Evolutionary conservation across 2,329 filamentous ascomycete genomes (phyloP), one percentile per base, ranked within the genome.

Genomic region (Fusarium poae): DNA sequence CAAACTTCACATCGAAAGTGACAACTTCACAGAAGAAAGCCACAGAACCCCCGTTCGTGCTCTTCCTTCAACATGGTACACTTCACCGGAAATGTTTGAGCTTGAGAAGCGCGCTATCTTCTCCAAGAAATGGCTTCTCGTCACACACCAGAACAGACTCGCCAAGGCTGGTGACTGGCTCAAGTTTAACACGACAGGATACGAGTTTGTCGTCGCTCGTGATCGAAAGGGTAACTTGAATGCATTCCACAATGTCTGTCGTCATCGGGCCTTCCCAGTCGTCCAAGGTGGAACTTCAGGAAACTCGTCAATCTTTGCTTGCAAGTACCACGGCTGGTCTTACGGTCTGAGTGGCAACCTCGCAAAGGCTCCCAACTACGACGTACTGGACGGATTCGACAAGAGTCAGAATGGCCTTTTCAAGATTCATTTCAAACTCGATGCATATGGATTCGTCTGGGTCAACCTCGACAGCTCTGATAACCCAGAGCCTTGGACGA

Each of bases 211-310:
- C 63, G 75, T 89, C 16, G 54, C 45, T 13, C 68, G 70, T 12
- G 71, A 72, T 35, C 53, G 65, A 11, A 78, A 83, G 11, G 82
- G 82, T 16, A 80, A 82, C 20, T 20, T 88, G 74, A 84, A 86
- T 50, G 86, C 82, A 11, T 89, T 89, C 71, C 87, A 89, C 76
- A 89, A 90, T 69, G 80, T 89, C n/a, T 90, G 88, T 76, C 79
- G 87, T 2, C 88, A 89, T 71, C 80, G 88, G 5, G 88, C 87
- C 11, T 89, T 85, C 67, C 85, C 86, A 0, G 82, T 89, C 82
- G 87, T 68, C 5, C 32, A 68, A 12, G 65, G 82, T 40, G 80
- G 83, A 6, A 77, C 79, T 4, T 58, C 58, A 6, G 87, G 87
- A 3, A 82, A 80, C 25, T 81, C 82, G 16, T 81, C 78, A 42